These are phyloP conservation scores for Calocybe gangraenosa DNA, from an alignment of 768 basidiomycete genomes.

Conservation along the genomic window DNA sequence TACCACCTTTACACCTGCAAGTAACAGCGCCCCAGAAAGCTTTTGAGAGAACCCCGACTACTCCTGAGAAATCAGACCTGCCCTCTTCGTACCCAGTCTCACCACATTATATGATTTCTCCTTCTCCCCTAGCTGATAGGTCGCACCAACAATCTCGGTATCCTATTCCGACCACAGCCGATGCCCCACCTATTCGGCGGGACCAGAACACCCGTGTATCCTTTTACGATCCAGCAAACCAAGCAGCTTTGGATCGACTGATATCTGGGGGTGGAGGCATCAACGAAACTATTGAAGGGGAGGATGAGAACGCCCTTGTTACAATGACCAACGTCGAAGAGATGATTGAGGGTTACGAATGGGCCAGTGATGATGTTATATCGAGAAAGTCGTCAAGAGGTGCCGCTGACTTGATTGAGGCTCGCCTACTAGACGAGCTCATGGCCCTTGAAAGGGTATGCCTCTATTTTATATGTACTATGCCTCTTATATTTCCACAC, in stretches of 20 bases:
- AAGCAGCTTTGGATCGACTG: conserved; percentile 67
- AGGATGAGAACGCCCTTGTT: conserved; percentile 73
- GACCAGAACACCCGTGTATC: conserved; percentile 74
- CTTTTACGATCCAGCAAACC: conserved; percentile 78
- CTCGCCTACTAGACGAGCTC: conserved; percentile 82
- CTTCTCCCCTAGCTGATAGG: conserved; percentile 23
- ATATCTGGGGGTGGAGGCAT: conserved; percentile 42
- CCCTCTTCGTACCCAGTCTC: conserved; percentile 18
- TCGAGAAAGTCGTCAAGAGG: conserved; percentile 61
- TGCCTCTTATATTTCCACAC: conserved; percentile 6
- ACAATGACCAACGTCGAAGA: conserved; percentile 93
- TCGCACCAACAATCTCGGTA: conserved; percentile 25
- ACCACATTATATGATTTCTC: conserved; percentile 18
- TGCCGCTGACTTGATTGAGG: conserved; percentile 89
- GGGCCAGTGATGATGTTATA: conserved; percentile 81
- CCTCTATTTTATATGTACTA: conserved; percentile 2
- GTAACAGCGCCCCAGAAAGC: conserved; percentile 2
- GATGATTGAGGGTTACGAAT: conserved; percentile 98
- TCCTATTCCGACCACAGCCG: conserved; percentile 23
- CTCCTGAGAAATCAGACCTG: conserved; percentile 1
- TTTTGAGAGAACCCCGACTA: not conserved
- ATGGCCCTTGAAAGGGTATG: conserved; percentile 89
- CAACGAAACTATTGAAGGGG: conserved; percentile 48
- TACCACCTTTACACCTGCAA: conserved; percentile 22
- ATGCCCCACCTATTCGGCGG: conserved; percentile 39